phyloP scores from a whole-genome alignment of 164 flowering plant genomes.

The Chloranthus sessilifolius region DNA sequence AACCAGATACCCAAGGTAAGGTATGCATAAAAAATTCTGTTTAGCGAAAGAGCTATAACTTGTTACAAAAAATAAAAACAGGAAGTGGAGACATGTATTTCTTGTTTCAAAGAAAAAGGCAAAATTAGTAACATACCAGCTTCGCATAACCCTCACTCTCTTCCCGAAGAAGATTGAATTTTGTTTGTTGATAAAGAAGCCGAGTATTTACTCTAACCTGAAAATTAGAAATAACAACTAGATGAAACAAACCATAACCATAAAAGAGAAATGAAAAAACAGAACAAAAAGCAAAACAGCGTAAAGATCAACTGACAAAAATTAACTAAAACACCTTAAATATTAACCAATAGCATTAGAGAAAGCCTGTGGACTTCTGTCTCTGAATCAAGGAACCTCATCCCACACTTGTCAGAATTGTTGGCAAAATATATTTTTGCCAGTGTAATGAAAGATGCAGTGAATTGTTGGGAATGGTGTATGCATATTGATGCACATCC shows the following conservation, averaged over 20 bases:
- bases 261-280: constrained; percentile 2
- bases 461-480: no score
- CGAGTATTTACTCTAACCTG: constrained; percentile 99
- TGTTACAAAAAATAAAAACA: not conserved
- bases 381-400: not conserved
- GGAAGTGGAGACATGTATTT: no score
- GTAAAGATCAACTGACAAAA: no score
- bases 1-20: no score
- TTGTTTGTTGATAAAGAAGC: constrained; percentile 98
- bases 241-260: constrained; percentile 2
- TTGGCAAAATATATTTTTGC: no score
- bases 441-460: no score
- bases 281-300: not conserved
- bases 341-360: not conserved
- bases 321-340: no score
- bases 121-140: constrained; percentile 50
- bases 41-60: no score
- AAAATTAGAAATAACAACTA: constrained; percentile 13
- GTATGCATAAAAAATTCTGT: no score
- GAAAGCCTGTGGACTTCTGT: not conserved
- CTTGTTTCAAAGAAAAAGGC: no score
- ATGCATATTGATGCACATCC: no score
- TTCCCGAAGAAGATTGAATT: constrained; percentile 94
- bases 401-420: no score
- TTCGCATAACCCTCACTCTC: constrained; percentile 99